A percentile compares a stretch with the other conserved stretches of the same genome.
Conservation (phyloP, 2,329 filamentous ascomycete species). For the Eutypella sp. region DNA sequence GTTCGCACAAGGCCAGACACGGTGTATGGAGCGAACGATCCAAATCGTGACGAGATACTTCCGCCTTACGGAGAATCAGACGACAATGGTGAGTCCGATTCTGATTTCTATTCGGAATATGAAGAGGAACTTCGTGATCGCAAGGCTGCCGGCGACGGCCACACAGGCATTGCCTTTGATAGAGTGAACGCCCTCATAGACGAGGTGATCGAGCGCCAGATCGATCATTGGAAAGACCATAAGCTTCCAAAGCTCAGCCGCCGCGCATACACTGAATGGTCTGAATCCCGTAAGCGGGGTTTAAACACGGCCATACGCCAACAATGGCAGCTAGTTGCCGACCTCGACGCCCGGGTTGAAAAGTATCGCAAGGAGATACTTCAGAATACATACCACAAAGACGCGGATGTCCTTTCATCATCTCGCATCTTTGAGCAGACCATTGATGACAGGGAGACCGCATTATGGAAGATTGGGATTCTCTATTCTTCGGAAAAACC, state of each 20-base stretch:
- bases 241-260: constrained; percentile 51
- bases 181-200: constrained; percentile 51
- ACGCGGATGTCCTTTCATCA: constrained; percentile 47
- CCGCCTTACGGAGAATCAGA: constrained; percentile 53
- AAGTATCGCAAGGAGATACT: constrained; percentile 51
- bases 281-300: constrained; percentile 40
- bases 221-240: constrained; percentile 51
- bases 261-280: constrained; percentile 61
- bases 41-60: constrained; percentile 35
- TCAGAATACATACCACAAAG: constrained; percentile 46
- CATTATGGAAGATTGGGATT: constrained; percentile 44
- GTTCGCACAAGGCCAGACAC: constrained; percentile 19
- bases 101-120: constrained; percentile 57
- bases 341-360: constrained; percentile 47
- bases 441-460: constrained; percentile 55
- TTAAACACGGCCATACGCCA: constrained; percentile 36
- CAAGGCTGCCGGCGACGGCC: constrained; percentile 17
- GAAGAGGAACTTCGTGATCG: constrained; percentile 46
- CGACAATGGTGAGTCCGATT: constrained; percentile 51
- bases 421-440: constrained; percentile 59
- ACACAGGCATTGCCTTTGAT: constrained; percentile 33
- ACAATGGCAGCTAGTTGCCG: constrained; percentile 37
- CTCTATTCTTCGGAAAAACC: constrained; percentile 38
- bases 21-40: constrained; percentile 20
- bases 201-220: constrained; percentile 45